Conservation (phyloP, 2,329 filamentous ascomycete species). For the Fusarium pininemorale region DNA sequence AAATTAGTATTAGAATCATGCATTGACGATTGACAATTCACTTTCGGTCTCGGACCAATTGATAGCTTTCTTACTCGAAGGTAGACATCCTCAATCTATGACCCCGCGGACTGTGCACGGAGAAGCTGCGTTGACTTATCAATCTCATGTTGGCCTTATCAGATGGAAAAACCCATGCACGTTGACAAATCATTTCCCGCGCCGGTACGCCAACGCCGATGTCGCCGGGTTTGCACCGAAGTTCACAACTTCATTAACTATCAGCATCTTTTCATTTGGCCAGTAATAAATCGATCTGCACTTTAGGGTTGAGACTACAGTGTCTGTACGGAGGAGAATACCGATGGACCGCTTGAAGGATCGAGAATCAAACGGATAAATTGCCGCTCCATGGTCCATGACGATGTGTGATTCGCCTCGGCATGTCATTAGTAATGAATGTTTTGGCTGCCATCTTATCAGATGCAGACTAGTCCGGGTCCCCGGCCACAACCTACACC, state of each 20-base stretch:
- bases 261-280: slow-evolving; percentile 27
- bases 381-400: slow-evolving; percentile 4
- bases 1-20: not conserved
- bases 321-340: slow-evolving; percentile 10
- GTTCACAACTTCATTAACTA: slow-evolving; percentile 21
- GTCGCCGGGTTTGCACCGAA: slow-evolving; percentile 16
- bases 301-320: slow-evolving; percentile 9
- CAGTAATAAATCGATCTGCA: slow-evolving; percentile 23
- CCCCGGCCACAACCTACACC: slow-evolving; percentile 1
- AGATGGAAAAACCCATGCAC: slow-evolving; percentile 16
- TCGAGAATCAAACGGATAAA: not conserved
- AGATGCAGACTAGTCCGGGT: slow-evolving; percentile 30
- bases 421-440: slow-evolving; percentile 28
- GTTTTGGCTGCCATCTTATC: slow-evolving; percentile 32
- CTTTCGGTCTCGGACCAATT: not conserved
- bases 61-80: not conserved
- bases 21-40: not conserved
- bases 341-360: slow-evolving; percentile 3
- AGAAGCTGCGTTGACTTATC: slow-evolving; percentile 25
- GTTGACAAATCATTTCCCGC: not conserved
- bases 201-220: slow-evolving; percentile 13
- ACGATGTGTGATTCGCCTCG: slow-evolving; percentile 24
- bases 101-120: not conserved
- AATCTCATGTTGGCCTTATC: slow-evolving; percentile 29
- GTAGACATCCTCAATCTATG: not conserved